phyloP scores from a whole-genome alignment of 1,284 basidiomycete species.

The Irpex sp. region DNA sequence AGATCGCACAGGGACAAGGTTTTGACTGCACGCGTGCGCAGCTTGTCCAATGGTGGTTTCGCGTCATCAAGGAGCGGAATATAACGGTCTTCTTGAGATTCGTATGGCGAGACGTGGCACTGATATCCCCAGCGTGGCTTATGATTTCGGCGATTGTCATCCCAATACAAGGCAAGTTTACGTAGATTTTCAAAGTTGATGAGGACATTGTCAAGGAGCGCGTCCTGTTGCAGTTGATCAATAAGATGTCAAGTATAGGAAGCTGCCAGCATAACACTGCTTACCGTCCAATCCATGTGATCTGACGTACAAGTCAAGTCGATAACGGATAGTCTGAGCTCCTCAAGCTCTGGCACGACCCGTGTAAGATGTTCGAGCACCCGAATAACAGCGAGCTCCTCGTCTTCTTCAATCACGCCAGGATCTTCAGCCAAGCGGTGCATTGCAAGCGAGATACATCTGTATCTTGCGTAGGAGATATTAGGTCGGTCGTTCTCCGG shows the following conservation, averaged over 20 bases:
- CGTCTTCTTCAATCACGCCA: background rate
- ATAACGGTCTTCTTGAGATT: background rate
- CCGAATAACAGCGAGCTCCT: background rate
- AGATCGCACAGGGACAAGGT: background rate
- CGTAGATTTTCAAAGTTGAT: conserved; percentile 7
- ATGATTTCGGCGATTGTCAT: background rate
- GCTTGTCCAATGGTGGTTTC: background rate
- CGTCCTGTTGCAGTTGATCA: background rate
- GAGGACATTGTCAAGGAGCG: background rate
- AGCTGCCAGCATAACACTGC: background rate
- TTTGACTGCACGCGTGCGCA: background rate
- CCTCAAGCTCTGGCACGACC: background rate
- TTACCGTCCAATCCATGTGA: conserved; percentile 5
- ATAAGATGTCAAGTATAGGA: background rate
- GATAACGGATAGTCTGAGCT: background rate
- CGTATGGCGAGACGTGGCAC: background rate
- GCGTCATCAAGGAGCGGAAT: background rate
- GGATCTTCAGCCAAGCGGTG: background rate
- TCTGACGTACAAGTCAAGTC: background rate
- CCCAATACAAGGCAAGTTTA: conserved; percentile 8
- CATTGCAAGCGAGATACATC: conserved; percentile 10
- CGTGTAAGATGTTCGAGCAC: background rate
- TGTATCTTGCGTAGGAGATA: conserved; percentile 5
- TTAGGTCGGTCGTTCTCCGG: conserved; percentile 1
- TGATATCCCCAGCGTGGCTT: background rate